Base-by-base conservation (phyloP, 75 land plant genomes). In the Chamaecyparis obtusa region DNA sequence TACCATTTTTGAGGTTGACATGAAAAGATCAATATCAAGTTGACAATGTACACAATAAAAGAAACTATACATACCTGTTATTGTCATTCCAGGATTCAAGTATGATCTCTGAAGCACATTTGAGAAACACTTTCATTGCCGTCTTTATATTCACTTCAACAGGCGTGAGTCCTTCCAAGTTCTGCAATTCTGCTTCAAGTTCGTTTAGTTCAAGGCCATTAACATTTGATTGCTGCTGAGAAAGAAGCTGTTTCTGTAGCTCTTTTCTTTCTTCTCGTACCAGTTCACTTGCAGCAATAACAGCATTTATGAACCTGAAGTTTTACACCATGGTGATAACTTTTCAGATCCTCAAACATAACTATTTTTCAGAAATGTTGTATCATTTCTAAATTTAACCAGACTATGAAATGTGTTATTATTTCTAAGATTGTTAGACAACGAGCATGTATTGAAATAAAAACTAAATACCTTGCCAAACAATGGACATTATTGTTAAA, bases 401-500 rank as follows among this genome's bases (percentile, higher is more conserved):
- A 46, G 54, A 81, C 33, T 81, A 27, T n/a, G n/a, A 5, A n/a
- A 39, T 51, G 32, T 7, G 41, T 7, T 74, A 83, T 55, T 60
- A 39, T 57, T 41, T 72, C n/a, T 32, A 35, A 76, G 57, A 32
- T 44, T 13, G 43, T 27, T 16, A 43, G 16, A 35, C 33, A 11
- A 49, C 7, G 32, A 83, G 56, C 16, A 79, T 35, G 33, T 60
- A 10, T 64, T 56, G 24, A 49, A 84, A 49, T 39, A 57, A 84
- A 84, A 82, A 11, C 11, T 5, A 76, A 17, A 60, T 85, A 97
- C 99, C 99, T 97, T 69, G 95, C 96, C 84, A 98, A 86, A 86
- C 99, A 98, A 79, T 98, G 95, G 27, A 98, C 91, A 85, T 98
- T 98, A 85, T 94, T 97, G 89, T 91, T 96, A 87, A 98, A 97